Base-by-base conservation (phyloP, 768 basidiomycete species). In the Lactarius indigo region DNA sequence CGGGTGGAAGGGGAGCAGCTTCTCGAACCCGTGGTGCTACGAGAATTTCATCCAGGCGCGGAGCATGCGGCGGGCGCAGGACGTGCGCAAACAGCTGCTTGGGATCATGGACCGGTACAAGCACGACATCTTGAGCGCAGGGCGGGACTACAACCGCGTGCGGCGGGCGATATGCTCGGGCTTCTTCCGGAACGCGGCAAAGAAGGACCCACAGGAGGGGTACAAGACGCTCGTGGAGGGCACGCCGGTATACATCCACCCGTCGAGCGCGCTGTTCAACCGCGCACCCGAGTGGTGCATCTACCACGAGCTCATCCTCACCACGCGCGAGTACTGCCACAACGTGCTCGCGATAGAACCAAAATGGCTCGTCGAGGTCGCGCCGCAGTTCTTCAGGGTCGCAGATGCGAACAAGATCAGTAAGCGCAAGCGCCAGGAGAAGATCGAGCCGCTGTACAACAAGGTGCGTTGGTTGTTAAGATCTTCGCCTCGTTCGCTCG, bases 31-130 rank as follows among this genome's bases (percentile, higher is more conserved):
- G 6, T 99, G 97, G 97, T 98, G 97, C 75, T 96, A 94, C 71
- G 96, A 98, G 79, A 98, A 98, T 77, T 99, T 96, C 74, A 97
- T 98, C 59, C 97, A 98, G 76, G 96, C 94, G 13, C 84, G 97
- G 74, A 97, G 94, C 71, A 96, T 99, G 94, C 84, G 94, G 64
- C 84, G 96, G 7, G 97, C 96, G 6, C 96, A 98, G 77, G 97
- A 99, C 82, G 94, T 99, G 12, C 82, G 97, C 66, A 99, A 99
- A 75, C 97, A 99, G 78, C 78, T 99, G 62, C 81, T 98, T 50
- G 97, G 97, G 68, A 98, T 99, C 76, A 98, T 99, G 97, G 97
- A 99, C 76, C 84, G 97, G 65, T 98, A 98, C 78, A 98, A 98
- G 76, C 97, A 98, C 76, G 97, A 98, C 72, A 92, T 99, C 66